Conservation (phyloP, 164 flowering plant species). For the Dillenia turbinata region DNA sequence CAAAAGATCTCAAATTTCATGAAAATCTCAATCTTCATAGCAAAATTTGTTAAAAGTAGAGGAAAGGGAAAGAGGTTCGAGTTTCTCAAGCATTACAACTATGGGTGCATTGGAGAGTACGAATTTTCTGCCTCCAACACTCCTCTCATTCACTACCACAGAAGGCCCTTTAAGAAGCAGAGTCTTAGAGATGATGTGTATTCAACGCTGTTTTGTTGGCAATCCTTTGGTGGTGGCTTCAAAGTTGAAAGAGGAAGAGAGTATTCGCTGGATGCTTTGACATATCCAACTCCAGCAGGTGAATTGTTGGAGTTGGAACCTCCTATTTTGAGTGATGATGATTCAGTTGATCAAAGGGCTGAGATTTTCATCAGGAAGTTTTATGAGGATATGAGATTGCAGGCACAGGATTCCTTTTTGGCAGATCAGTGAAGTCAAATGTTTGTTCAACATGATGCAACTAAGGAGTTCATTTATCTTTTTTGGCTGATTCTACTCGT, state of each 20-base stretch:
- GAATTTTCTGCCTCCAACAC: constrained; percentile 55
- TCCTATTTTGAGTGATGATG: constrained; percentile 25
- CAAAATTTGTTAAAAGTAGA: constrained; percentile 30
- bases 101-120: constrained; percentile 35
- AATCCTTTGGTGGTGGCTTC: constrained; percentile 19
- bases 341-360: constrained; percentile 61
- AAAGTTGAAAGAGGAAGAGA: constrained; percentile 11
- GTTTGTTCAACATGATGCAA: not conserved
- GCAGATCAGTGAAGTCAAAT: not conserved
- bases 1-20: constrained; percentile 36
- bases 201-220: constrained; percentile 23
- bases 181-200: constrained; percentile 6
- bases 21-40: constrained; percentile 27
- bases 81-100: constrained; percentile 34
- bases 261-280: constrained; percentile 11
- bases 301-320: not conserved
- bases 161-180: constrained; percentile 18
- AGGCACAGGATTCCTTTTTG: constrained; percentile 30
- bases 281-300: not conserved
- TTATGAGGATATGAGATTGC: constrained; percentile 53
- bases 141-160: constrained; percentile 36
- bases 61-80: constrained; percentile 27
- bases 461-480: too few relatives aligned
- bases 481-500: not conserved
- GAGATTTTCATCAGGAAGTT: constrained; percentile 64